Base-by-base conservation (phyloP, 495 filamentous ascomycete species). In the Bacidia gigantensis region DNA sequence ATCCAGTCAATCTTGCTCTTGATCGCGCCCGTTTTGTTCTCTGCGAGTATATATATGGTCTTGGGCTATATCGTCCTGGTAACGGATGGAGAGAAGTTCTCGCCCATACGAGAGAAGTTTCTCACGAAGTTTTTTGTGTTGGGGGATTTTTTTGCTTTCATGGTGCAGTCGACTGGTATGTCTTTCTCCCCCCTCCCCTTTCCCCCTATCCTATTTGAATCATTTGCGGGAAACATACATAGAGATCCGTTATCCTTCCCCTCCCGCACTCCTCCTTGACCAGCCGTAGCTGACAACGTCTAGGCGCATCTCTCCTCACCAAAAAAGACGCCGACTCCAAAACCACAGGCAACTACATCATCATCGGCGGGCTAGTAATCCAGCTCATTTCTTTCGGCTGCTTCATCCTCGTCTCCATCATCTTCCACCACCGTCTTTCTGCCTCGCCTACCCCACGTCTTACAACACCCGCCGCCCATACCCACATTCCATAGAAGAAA, bases 301-400 rank as follows among this genome's bases (percentile, higher is more conserved):
- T 17, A 26, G 46, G 47, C 26, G 47, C 25, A 17, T 17, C 20
- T 10, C 2, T 50, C 14, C 17, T 23, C 2, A 35, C 47, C 1
- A 50, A 70, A 23, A 29, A 50, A 18, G 47, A 50, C 26, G 14
- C 12, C 0, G n/a, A 54, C 35, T 9, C 38, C 41, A 21, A 38
- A 7, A 0, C 64, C n/a, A 46, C 69, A 0, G 72, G 69, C 14
- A 75, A 77, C 52, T 67, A 72, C 43, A 72, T 78, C 49, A 63
- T 79, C 0, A 65, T 76, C 1, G 73, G 64, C 12, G 75, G 74
- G 10, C 62, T 77, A 1, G 64, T 69, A 1, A 65, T 76, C 45
- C 76, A 77, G 49, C 65, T 72, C 23, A 65, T 73, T 53, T 60
- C 68, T 11, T 76, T 77, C 50, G 62, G 65, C 42, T 54, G 73